Base-by-base conservation (phyloP, 2,329 filamentous ascomycete species). In the Achaetomium macrosporum region DNA sequence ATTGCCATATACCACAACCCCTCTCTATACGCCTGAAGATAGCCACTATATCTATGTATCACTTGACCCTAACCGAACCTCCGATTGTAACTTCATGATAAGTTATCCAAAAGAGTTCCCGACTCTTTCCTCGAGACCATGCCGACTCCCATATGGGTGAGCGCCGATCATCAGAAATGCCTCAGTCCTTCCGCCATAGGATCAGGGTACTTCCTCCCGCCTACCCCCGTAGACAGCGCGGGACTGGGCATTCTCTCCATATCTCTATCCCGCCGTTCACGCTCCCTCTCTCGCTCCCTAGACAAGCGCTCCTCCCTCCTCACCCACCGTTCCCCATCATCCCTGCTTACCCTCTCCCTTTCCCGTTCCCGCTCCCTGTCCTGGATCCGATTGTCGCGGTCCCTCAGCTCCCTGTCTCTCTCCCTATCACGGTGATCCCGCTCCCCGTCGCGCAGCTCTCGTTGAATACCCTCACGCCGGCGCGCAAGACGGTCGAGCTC, bases 171-270 rank as follows among this genome's bases (percentile, higher is more conserved):
- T 25, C 25, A 47, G 16, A n/a, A 6, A 2, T 16, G 36, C 15
- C 50, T 55, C 31, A 55, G 9, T 16, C 64, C 63, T 19, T 69
- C 61, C 41, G 69, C 53, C 53, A 57, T 9, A 31, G n/a, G 17
- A 51, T 42, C 70, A 12, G 71, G 66, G 55, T 75, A 73, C 55
- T 69, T 65, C 58, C 73, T 64, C 10, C 68, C 69, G 1, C 66
- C 58, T 17, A 69, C 64, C 8, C 69, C 65, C 17, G 70, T 67
- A n/a, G 66, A 65, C 20, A 71, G 64, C 11, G 66, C 68, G 30
- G 65, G 66, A 40, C 65, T 68, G 0, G 64, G 50, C 59, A 63
- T 54, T 42, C 65, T 56, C 7, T 63, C 63, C 29, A 69, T 66
- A 1, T 68, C 63, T 25, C 65, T 63, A n/a, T 68, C 66, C 53